Evolutionary conservation across 2,329 filamentous ascomycete species (phyloP), one percentile per base, ranked within the genome.

Genomic region (Fusarium heterosporum): DNA sequence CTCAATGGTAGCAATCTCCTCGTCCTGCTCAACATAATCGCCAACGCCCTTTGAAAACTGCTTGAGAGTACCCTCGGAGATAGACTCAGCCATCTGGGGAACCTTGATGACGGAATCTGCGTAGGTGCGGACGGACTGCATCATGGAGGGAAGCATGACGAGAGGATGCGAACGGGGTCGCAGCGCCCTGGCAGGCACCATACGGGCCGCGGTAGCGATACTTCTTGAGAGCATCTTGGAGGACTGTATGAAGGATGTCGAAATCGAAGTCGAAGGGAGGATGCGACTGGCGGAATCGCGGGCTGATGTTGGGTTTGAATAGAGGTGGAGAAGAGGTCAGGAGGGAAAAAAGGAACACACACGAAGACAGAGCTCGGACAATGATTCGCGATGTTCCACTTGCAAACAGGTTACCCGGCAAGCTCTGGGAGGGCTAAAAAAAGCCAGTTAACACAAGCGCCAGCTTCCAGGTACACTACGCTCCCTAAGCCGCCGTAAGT

Each of bases 1-100:
- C 82, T 99, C 96, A 76, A 99, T 99, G 48, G 95, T 97, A 30
- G 96, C 96, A 78, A 99, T 95, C 79, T 99, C 96, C 82, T 98
- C 96, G 76, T 99, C 96, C 74, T 90, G 90, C 83, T 97, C 93
- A 51, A 99, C 94, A 73, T 89, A 94, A 78, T 99, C 96, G 75
- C 96, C 96, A 73, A 97, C 84, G 81, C 95, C 79, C 79, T 98
- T 98, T 75, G 88, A 91, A 84, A 94, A 98, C 77, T 97, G 93
- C 83, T 97, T 97, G 75, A 99, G 80, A 22, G 96, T 99, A 64
- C 96, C 96, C 81, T 99, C 96, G 42, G 93, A 96, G 79, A 99
- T 98, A 48, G 96, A 98, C 81, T 99, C 96, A 68, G 96, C 96
- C 96, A 99, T 98, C 78, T 96, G 88, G 32, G 96, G 96, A 71